Evolutionary conservation across 768 basidiomycete genomes (phyloP), one percentile per base, ranked within the genome.

Genomic region (Termitomyces sp.): DNA sequence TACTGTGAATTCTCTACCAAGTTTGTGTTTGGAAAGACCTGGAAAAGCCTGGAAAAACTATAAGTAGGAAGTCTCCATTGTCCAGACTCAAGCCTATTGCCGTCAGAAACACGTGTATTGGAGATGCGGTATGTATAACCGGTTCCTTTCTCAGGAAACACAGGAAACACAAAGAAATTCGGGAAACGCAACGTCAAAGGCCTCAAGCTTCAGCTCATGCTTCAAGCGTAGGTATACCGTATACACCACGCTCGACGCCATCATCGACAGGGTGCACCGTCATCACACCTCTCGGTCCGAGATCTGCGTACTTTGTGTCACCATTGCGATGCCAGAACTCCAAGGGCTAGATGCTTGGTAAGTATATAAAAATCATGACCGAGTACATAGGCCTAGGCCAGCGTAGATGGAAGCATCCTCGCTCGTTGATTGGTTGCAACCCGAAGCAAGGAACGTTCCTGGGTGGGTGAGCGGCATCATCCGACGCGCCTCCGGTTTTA

Each of bases 351-450:
- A 49, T 28, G 24, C 11, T 8, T n/a, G n/a, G n/a, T n/a, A n/a
- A n/a, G n/a, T n/a, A 44, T 44, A 44, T 3, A 11, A 15, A 44
- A n/a, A n/a, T 44, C 42, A 44, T n/a, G n/a, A n/a, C 42, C 42
- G n/a, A n/a, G n/a, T n/a, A 44, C n/a, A 8, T 36, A 8, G 35
- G 35, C 9, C 35, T 9, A 48, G 38, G n/a, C 20, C 49, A 22
- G 56, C 45, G 46, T 60, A 53, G 55, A 60, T 40, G 52, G 50
- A 46, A 59, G 53, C 59, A 58, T 55, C 57, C 46, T 60, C 53
- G 49, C 20, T 61, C 57, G 48, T 42, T 55, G 40, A 55, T 56
- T 56, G 42, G 42, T 24, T 28, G 24, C 18, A 8, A 18, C 20
- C 38, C 53, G 22, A 40, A 40, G 28, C 39, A 55, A n/a, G n/a